Evolutionary conservation across 1,284 basidiomycete species (phyloP).

Genomic region (Sutorius eximius): DNA sequence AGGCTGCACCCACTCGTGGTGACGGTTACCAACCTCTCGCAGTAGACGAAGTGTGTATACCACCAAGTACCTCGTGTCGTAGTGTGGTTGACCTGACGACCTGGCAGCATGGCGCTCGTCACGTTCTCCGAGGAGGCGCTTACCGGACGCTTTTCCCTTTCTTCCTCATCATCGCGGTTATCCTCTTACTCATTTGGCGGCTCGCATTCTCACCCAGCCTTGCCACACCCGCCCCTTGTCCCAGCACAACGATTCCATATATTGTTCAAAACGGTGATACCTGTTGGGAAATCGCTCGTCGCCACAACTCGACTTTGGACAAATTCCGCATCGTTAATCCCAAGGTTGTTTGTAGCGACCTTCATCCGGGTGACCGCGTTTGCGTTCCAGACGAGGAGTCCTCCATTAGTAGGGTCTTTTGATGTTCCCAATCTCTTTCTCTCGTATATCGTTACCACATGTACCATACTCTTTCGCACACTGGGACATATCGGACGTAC

Average conservation of each 20-base stretch:
- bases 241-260: conserved; percentile 48
- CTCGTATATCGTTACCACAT: conserved; percentile 14
- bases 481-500: background rate
- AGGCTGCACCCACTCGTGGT: conserved; percentile 48
- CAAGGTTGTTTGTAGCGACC: conserved; percentile 52
- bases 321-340: conserved; percentile 55
- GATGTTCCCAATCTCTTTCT: background rate
- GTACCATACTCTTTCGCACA: conserved; percentile 21
- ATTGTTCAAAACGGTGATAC: conserved; percentile 60
- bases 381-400: conserved; percentile 52
- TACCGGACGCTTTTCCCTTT: conserved; percentile 72
- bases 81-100: conserved; percentile 17
- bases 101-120: conserved; percentile 32
- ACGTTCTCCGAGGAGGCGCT: conserved; percentile 39
- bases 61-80: background rate
- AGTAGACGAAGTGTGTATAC: conserved; percentile 27
- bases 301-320: conserved; percentile 54
- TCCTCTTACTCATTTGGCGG: conserved; percentile 66
- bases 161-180: conserved; percentile 65
- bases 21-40: conserved; percentile 60
- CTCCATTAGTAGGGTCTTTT: conserved; percentile 36
- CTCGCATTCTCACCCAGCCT: conserved; percentile 50
- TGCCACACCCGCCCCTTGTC: conserved; percentile 43
- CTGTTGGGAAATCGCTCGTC: conserved; percentile 65
- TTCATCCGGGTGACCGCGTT: conserved; percentile 59